Conservation (phyloP, 2,329 filamentous ascomycete species). For the Sporothrix phasma region DNA sequence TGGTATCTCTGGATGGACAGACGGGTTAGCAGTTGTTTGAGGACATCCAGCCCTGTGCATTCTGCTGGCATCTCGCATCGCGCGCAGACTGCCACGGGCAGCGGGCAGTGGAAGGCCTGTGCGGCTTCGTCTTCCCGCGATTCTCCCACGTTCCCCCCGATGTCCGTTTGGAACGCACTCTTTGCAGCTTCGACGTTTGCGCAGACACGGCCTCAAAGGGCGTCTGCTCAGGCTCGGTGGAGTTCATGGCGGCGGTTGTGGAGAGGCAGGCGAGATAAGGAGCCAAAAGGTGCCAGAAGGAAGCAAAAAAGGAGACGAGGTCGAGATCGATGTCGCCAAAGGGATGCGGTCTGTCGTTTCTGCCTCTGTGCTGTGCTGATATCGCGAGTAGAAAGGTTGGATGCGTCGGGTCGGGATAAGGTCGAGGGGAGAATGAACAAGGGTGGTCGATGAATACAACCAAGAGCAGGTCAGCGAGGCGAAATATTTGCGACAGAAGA, state of each 20-base stretch:
- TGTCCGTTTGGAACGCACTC: constrained; percentile 36
- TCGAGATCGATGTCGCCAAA: constrained; percentile 1
- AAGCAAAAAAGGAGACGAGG: not conserved
- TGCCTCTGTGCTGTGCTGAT: not conserved
- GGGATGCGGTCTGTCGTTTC: not conserved
- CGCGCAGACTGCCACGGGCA: not conserved
- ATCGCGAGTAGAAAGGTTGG: not conserved
- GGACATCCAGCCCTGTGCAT: not conserved
- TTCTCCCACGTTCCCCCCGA: not conserved
- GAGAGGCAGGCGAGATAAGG: not conserved
- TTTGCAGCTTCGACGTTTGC: constrained; percentile 66
- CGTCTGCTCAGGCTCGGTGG: constrained; percentile 76
- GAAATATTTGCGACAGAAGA: constrained; percentile 11
- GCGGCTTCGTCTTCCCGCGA: not conserved
- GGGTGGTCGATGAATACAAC: not conserved
- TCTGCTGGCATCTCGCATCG: not conserved
- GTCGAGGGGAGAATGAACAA: not conserved
- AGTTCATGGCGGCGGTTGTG: constrained; percentile 54
- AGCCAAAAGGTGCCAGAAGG: not conserved
- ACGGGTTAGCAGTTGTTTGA: not conserved
- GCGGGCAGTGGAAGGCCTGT: not conserved
- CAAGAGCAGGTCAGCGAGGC: not conserved
- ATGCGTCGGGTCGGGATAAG: not conserved
- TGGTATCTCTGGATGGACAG: constrained; percentile 65
- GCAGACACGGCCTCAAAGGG: constrained; percentile 83